These are phyloP conservation scores for Stephania cephalantha DNA, from an alignment of 164 flowering plant species.

Conservation along the genomic window DNA sequence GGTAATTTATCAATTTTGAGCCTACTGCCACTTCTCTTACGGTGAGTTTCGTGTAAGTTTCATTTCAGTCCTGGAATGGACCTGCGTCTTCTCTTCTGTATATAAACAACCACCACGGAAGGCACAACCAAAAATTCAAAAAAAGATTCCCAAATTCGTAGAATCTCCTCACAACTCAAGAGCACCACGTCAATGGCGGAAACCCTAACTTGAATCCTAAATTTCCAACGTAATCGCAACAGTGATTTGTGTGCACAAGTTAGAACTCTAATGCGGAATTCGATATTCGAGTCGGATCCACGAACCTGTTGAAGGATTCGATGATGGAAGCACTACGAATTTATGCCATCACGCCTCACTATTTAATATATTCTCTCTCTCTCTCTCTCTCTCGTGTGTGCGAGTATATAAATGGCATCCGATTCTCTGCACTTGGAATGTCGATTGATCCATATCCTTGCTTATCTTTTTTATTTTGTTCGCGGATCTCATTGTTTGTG, in stretches of 20 bases:
- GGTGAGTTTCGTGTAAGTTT: no score
- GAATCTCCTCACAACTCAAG: neutral
- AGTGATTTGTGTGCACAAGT: neutral
- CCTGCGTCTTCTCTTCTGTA: neutral
- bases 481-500: neutral
- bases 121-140: no score
- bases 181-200: slow-evolving; percentile 3
- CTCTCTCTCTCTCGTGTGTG: neutral
- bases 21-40: no score
- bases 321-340: neutral
- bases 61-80: neutral
- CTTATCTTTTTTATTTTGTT: neutral
- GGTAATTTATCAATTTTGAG: no score
- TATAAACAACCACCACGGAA: no score
- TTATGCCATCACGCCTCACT: slow-evolving; percentile 12
- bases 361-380: neutral
- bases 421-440: neutral
- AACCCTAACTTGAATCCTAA: slow-evolving; percentile 5
- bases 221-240: neutral
- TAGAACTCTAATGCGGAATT: slow-evolving; percentile 7
- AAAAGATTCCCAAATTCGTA: no score
- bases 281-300: slow-evolving; percentile 13
- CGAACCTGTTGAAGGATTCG: slow-evolving; percentile 4
- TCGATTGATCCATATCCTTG: neutral
- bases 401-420: neutral